Base-by-base conservation (phyloP, 2,329 filamentous ascomycete genomes). In the Trematosphaeria pertusa region DNA sequence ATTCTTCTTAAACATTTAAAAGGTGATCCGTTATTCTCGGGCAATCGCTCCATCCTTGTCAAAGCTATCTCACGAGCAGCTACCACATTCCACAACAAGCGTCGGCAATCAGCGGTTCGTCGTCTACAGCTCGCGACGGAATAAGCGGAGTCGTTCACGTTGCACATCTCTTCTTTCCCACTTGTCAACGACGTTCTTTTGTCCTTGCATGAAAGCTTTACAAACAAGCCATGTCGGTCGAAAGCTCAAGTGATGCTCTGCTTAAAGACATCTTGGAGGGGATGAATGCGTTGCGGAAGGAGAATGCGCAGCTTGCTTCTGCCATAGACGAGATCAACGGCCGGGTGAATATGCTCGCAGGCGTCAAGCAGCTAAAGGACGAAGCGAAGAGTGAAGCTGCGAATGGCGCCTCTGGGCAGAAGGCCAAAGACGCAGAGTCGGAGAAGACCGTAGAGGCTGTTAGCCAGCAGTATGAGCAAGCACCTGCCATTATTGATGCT, bases 261-360 rank as follows among this genome's bases (percentile, higher is more conserved):
- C 72, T 84, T 47, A 77, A 78, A 54, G 78, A 82, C 67, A 82
- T 87, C 56, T 73, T 86, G 18, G 69, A 75, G 31, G 77, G 77
- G 31, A 67, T 87, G 46, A 81, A 78, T 58, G 73, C 74, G n/a
- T 68, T 87, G 48, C 78, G 83, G 51, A 65, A 75, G 54, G 83
- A 83, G 47, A 81, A 86, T 59, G 70, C 74, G 33, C 73, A 79
- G 30, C 76, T 87, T 34, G 74, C 81, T 28, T 76, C 80, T 34
- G 76, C 78, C 38, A 78, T 86, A 32, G 82, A 86, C 67, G 76
- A 77, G 33, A 84, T 86, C 69, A 81, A 83, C 56, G 82, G 81
- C 39, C 78, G 82, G 44, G 80, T 87, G 48, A 85, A 86, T 63
- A 79, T 82, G 36, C 72, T 85, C 22, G 78, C 81, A 20, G 80